Evolutionary conservation across 352 stramenopile species (phyloP), one percentile per base, ranked within the genome.

Genomic region (Phytophthora litchii): DNA sequence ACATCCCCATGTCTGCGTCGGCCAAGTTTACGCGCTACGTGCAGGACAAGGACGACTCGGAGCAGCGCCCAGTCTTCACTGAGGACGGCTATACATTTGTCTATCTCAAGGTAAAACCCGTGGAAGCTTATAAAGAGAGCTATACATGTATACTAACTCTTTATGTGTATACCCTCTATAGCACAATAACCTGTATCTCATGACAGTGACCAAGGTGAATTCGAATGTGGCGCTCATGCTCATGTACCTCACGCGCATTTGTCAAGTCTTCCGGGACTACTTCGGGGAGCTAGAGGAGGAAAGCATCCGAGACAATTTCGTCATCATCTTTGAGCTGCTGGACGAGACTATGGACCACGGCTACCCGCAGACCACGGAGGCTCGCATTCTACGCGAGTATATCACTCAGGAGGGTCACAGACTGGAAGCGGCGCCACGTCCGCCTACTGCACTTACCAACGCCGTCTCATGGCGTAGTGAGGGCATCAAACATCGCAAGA

Each of bases 321-420:
- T 99, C 35, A 98, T 99, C 72, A 99, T 99, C 72, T 99, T 99
- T 68, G 98, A 99, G 82, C 82, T 99, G 8, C 81, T 99, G 37
- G 98, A 99, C 72, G 98, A 99, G 79, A 99, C 95, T 8, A 99
- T 99, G 94, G 98, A 99, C 76, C 98, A 99, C 70, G 98, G 98
- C 6, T 98, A 99, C 72, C 98, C 98, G 13, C 98, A 99, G 77
- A 94, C 86, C 9, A 95, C 83, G 3, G 89, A 97, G 52, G 81
- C 83, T 21, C 80, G 86, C n/a, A 96, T 96, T 46, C 59, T 97
- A 9, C 73, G 87, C 37, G 88, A 96, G 69, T 99, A 99, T 76
- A 99, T 99, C 57, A 99, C 94, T 14, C 95, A 99, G 67, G 96
- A 98, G 60, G 95, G 94, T 13, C 97, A 99, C 67, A 83, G 96